Percentiles rank a stretch among this genome's conserved stretches.
Evolutionary conservation across 768 basidiomycete species (phyloP).

Genomic region (Mycena capillaripes): DNA sequence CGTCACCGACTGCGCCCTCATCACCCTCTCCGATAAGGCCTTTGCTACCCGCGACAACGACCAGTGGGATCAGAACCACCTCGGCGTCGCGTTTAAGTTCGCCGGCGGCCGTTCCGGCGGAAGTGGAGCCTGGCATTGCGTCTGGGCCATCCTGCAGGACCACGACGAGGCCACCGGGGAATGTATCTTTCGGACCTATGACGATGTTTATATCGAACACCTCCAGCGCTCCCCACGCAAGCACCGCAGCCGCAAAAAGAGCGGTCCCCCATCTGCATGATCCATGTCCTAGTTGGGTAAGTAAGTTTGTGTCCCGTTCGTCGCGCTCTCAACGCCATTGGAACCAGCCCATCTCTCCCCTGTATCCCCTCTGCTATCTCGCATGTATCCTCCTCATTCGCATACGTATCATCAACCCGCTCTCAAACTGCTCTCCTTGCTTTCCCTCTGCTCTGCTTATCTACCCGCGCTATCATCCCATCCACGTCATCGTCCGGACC

Average conservation of each 20-base stretch:
- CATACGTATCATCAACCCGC: slow-evolving; percentile 4
- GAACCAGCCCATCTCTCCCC: not conserved
- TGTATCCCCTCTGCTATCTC: slow-evolving; percentile 10
- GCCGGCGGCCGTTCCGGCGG: slow-evolving; percentile 46
- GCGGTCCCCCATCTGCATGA: slow-evolving; percentile 4
- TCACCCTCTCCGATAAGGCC: slow-evolving; percentile 71
- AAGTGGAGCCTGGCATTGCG: slow-evolving; percentile 65
- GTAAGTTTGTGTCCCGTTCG: not conserved
- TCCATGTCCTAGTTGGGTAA: not conserved
- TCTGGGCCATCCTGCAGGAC: slow-evolving; percentile 74
- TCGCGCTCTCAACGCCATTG: not conserved
- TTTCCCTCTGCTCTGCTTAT: slow-evolving; percentile 27
- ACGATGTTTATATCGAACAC: slow-evolving; percentile 69
- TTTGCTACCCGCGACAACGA: slow-evolving; percentile 56
- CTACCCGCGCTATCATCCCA: slow-evolving; percentile 26
- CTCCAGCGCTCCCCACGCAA: slow-evolving; percentile 59
- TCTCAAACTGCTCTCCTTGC: slow-evolving; percentile 23
- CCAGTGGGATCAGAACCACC: slow-evolving; percentile 62
- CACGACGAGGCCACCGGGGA: slow-evolving; percentile 54
- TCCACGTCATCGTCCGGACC: slow-evolving; percentile 4
- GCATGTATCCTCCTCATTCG: slow-evolving; percentile 8
- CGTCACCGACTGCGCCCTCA: slow-evolving; percentile 65
- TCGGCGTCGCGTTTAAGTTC: slow-evolving; percentile 69
- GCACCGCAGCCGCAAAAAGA: slow-evolving; percentile 27
- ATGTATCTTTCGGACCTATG: slow-evolving; percentile 70